Evolutionary conservation across 768 basidiomycete genomes (phyloP), one percentile per base, ranked within the genome.

Genomic region (Leccinellum rugosiceps): DNA sequence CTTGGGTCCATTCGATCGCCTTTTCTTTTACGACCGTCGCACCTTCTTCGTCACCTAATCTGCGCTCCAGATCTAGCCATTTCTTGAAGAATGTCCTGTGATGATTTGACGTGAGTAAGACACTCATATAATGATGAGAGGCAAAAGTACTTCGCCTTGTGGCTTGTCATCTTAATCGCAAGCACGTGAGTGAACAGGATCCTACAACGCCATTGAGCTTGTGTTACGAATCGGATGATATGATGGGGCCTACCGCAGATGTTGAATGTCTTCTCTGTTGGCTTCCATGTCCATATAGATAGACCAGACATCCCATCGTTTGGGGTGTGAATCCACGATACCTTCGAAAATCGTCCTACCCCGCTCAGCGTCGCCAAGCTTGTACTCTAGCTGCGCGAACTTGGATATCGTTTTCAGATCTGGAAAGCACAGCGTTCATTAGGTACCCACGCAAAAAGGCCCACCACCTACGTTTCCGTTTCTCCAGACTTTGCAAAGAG

Each of bases 261-360:
- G 85, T 65, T 89, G 88, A 26, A 97, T 86, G 71, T 96, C 87
- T 14, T 79, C 75, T 71, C 88, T 87, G 31, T 82, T 80, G 5
- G 86, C 87, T 69, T 98, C 92, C 89, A 97, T 95, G 71, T 99
- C 97, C 73, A 98, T 87, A 74, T 99, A 99, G 50, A 98, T 78
- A 41, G 87, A 90, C 96, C 97, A 98, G 50, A 98, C 76, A 67
- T 98, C 94, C 81, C 94, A 88, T 55, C 93, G 84, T 74, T 95
- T 98, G 4, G 94, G 88, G 76, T 98, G 94, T 14, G 91, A 92
- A 73, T 97, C 95, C 45, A 98, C 77, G 61, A 99, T 92, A 45
- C 96, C 97, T 69, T 98, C 96, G 59, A 97, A 98, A 51, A 99
- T 80, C 1, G 96, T 99, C 69, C 90, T 90, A 28, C 95, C 97